A percentile compares a stretch with the other conserved stretches of the same genome.
phyloP scores from a whole-genome alignment of 495 filamentous ascomycete genomes.

The Penicillium silybi region DNA sequence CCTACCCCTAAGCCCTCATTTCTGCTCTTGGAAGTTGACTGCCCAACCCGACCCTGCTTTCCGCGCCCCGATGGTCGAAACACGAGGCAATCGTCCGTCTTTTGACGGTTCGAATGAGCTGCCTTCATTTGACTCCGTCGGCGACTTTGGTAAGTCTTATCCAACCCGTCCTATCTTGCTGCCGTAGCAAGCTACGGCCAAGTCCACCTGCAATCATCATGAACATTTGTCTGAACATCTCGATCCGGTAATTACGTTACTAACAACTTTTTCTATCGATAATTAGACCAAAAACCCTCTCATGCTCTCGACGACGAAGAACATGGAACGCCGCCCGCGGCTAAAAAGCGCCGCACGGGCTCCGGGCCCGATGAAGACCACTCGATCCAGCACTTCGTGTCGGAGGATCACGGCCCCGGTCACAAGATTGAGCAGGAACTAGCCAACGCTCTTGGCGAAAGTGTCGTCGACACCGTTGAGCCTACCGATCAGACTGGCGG shows the following conservation, averaged over 20 bases:
- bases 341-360: slow-evolving; percentile 43
- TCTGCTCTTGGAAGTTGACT: slow-evolving; percentile 46
- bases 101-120: slow-evolving; percentile 33
- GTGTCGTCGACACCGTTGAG: slow-evolving; percentile 29
- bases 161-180: slow-evolving; percentile 2
- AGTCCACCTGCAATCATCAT: background rate
- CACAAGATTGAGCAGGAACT: slow-evolving; percentile 43
- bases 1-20: slow-evolving; percentile 55
- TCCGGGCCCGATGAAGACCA: slow-evolving; percentile 26
- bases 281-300: slow-evolving; percentile 27
- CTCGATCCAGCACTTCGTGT: slow-evolving; percentile 11
- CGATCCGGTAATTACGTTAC: background rate
- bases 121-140: slow-evolving; percentile 24
- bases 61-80: slow-evolving; percentile 33
- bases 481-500: slow-evolving; percentile 12
- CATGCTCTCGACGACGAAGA: slow-evolving; percentile 35
- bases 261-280: background rate
- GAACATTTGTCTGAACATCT: background rate
- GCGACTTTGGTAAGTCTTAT: slow-evolving; percentile 34
- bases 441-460: slow-evolving; percentile 34
- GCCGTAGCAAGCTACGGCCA: background rate
- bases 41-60: slow-evolving; percentile 21
- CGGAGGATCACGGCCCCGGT: slow-evolving; percentile 27
- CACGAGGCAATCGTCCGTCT: slow-evolving; percentile 23
- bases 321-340: slow-evolving; percentile 33